Evolutionary conservation across 805 yeast species (phyloP), one percentile per base, ranked within the genome.

Genomic region (Kodamaea hsintzibuensis): DNA sequence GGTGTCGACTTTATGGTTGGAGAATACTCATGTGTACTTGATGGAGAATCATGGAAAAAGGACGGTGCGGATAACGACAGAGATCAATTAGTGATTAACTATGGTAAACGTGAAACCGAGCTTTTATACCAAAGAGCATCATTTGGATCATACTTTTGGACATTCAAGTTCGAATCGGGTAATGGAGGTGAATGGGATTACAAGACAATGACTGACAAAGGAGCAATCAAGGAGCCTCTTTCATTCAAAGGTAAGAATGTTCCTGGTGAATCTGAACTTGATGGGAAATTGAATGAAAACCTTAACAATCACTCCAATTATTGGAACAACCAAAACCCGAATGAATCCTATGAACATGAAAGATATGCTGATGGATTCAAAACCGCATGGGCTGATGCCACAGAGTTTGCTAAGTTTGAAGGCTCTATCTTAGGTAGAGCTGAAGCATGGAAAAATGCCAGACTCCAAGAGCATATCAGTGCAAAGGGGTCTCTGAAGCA

Each of bases 151-250:
- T 92, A 80, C 69, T 93, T 95, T 70, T 93, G 98, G 98, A 89
- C 97, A 1, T 88, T 73, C 68, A 90, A 91, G 70, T 92, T 92
- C 65, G 82, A 87, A 65, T 78, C 84, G 54, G 98, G 98, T 1
- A 87, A 86, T 64, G 98, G 98, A 43, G 98, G 98, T 13, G 98
- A 91, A 71, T 93, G 98, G 98, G 98, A 95, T 49, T 86, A 90
- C 70, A 78, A 80, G 19, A 88, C 91, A 38, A 89, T 89, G 91
- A 73, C 79, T 17, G 84, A 86, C 18, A 71, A 72, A 50, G 91
- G 90, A 0, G 81, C 84, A 7, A 63, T 73, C 14, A 33, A 39
- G 5, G 60, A 62, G 5, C 68, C 73, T 40, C 49, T 51, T 12
- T 54, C 62, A 2, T 61, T 67, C 38, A 58, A 57, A 35, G 62